Evolutionary conservation across 208 protist genomes (phyloP), one percentile per base, ranked within the genome.

Genomic region (Eutreptiella sp.): DNA sequence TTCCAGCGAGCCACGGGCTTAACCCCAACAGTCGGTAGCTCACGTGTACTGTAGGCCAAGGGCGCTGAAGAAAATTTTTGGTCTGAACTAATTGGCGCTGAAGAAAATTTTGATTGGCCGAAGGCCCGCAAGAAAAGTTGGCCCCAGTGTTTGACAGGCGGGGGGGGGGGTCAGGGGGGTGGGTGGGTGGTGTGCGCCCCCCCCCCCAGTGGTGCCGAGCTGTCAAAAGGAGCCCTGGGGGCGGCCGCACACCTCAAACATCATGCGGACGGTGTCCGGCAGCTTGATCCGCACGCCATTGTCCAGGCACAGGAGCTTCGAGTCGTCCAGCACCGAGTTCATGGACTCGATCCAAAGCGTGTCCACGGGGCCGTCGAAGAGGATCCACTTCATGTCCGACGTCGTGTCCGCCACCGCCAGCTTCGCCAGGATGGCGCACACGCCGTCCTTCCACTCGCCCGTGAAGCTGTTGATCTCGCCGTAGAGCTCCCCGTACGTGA

Each of bases 331-430:
- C 23, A 97, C 93, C 11, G 92, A 95, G 83, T 98, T 98, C 68
- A 98, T 87, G 35, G 93, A 97, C 79, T 99, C 96, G 68, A 99
- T 97, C 95, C 96, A 99, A 2, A 98, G 67, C 21, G 96, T 95
- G 75, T 99, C 96, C 1, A 99, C 96, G 36, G 94, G 96, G 27
- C 94, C 94, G 70, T 99, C 96, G 80, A 96, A 97, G 42, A 98
- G 84, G 46, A 99, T 90, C 90, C 90, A 98, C 48, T 97, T 87
- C 68, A 89, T 83, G 62, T 92, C 79, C 1, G 75, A 73, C 31
- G 54, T 93, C 86, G 83, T 76, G 36, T 86, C 80, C 0, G 78
- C 75, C 45, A 90, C 87, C 53, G 82, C 87, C 28, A 87, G 71
- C 66, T 92, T 92, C 28, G 84, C 87, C 62, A 92, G 87, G 45